Conservation (phyloP, 83 land plant species). For the Picea abies region DNA sequence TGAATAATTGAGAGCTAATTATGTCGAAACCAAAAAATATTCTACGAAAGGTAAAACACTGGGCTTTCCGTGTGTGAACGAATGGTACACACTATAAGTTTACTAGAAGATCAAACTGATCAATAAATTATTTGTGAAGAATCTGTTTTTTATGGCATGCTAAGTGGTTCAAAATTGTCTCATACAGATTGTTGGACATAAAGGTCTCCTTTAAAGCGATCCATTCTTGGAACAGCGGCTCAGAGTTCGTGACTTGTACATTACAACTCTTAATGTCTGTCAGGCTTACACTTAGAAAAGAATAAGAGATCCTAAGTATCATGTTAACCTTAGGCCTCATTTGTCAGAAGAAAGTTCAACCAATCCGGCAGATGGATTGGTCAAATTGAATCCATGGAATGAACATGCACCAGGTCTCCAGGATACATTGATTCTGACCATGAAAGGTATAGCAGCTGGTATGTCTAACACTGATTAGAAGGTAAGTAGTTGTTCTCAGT, state of each 20-base stretch:
- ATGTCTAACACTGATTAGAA: constrained; percentile 87
- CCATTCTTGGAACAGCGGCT: constrained; percentile 88
- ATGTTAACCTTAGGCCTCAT: constrained; percentile 40
- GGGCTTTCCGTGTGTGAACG: not conserved
- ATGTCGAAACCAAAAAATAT: constrained; percentile 51
- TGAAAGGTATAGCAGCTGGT: constrained; percentile 99
- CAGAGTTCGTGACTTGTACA: constrained; percentile 82
- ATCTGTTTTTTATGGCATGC: not conserved
- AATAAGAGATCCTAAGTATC: constrained; percentile 63
- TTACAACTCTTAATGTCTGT: constrained; percentile 82
- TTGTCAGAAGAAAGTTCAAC: constrained; percentile 53
- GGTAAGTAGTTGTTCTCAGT: too few species aligned
- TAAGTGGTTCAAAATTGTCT: not conserved
- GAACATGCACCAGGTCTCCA: constrained; percentile 94
- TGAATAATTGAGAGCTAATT: constrained; percentile 53
- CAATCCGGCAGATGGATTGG: constrained; percentile 70
- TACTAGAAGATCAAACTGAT: not conserved
- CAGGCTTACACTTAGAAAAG: constrained; percentile 81
- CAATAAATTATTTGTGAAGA: not conserved
- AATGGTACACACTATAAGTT: not conserved
- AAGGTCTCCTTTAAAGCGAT: constrained; percentile 76
- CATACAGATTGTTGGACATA: constrained; percentile 79
- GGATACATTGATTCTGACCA: constrained; percentile 89
- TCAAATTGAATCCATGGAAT: constrained; percentile 72
- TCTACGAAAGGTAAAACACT: constrained; percentile 63